Evolutionary conservation across 2,329 filamentous ascomycete species (phyloP), one percentile per base, ranked within the genome.

Genomic region (Biscogniauxia marginata): DNA sequence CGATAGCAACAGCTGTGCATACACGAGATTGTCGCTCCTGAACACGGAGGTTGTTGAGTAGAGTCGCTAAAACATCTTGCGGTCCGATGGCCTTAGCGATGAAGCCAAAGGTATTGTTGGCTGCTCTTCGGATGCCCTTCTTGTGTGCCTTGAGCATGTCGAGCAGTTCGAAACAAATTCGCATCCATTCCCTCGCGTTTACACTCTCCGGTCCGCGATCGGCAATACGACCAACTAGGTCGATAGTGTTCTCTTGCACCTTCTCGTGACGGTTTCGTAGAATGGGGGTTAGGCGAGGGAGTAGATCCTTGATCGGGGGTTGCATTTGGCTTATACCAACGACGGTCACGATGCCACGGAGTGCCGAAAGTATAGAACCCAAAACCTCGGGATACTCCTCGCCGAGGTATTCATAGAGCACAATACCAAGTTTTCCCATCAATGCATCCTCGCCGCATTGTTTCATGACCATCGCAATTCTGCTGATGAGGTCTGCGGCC

Each of bases 91-190:
- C 95, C 77, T 99, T 99, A 71, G 95, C 95, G 69, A 99, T 99
- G 82, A 97, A 99, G 73, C 95, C 95, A 68, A 99, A 99, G 0
- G 95, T 99, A 79, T 99, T 99, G 84, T 99, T 99, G 66, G 95
- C 96, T 20, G 95, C 95, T 74, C 95, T 89, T 63, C 95, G 90
- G 65, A 99, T 99, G 63, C 95, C 96, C 82, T 99, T 99, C 78
- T 99, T 99, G 81, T 99, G 95, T 6, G 95, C 95, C 77, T 99
- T 99, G 68, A 99, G 84, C 95, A 99, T 99, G 76, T 99, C 95
- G 24, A 99, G 85, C 53, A 99, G 81, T 78, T 99, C 95, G 74
- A 99, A 99, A 77, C 95, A 99, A 73, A 99, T 99, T 72, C 95
- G 88, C 96, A 99, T 99, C 95, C 95, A 99, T 75, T 99, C 95